A percentile compares a stretch with the other conserved stretches of the same genome.
Conservation (phyloP, 352 stramenopile genomes). For the Phytophthora chlamydospora region DNA sequence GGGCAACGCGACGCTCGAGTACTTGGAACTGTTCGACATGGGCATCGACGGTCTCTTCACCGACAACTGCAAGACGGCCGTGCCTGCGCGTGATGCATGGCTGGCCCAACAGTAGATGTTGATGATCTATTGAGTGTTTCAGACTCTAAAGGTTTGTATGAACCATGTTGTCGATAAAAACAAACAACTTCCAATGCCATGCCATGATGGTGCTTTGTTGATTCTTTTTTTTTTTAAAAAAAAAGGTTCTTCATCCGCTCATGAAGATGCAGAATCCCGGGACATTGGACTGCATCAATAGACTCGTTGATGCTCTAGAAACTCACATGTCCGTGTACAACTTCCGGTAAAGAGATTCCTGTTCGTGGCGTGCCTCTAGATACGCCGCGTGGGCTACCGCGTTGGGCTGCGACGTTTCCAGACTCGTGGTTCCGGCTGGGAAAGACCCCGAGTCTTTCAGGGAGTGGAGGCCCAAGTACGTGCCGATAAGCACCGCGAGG, state of each 20-base stretch:
- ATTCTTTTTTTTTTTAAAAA: too few species aligned
- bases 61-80: conserved; percentile 62
- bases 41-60: conserved; percentile 71
- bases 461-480: conserved; percentile 64
- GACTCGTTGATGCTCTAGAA: conserved; percentile 5
- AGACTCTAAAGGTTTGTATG: background rate
- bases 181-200: background rate
- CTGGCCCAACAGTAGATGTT: conserved; percentile 34
- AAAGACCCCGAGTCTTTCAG: conserved; percentile 48
- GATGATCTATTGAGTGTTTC: background rate
- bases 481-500: conserved; percentile 74
- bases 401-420: conserved; percentile 51
- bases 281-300: background rate
- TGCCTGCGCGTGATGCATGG: conserved; percentile 49
- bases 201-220: too few species aligned
- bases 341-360: conserved; percentile 79
- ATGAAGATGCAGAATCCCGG: too few species aligned
- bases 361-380: conserved; percentile 63
- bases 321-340: conserved; percentile 48
- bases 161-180: background rate
- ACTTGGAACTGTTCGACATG: conserved; percentile 67
- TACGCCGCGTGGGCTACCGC: conserved; percentile 62
- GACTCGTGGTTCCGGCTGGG: conserved; percentile 11
- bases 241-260: too few species aligned
- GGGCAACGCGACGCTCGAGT: conserved; percentile 62